Evolutionary conservation across 768 basidiomycete genomes (phyloP).

Genomic region (Amanita jacksonii): DNA sequence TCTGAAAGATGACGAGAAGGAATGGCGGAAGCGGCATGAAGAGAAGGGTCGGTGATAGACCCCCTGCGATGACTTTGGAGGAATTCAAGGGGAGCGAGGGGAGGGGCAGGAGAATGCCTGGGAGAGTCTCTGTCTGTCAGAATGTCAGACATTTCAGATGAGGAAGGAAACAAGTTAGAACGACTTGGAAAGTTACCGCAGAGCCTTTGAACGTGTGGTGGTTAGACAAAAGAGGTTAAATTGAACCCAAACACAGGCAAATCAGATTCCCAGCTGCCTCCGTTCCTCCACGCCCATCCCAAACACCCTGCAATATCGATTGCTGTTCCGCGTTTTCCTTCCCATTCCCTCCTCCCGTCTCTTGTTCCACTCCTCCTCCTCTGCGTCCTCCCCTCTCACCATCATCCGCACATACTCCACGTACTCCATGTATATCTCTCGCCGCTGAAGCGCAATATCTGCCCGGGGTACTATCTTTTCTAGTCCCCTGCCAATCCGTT

Average conservation of each 20-base stretch:
- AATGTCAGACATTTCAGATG: slow-evolving; percentile 5
- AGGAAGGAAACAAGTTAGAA: slow-evolving; percentile 9
- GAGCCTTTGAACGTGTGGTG: no score
- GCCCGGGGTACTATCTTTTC: slow-evolving; percentile 35
- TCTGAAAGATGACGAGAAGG: slow-evolving; percentile 18
- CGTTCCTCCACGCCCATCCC: slow-evolving; percentile 28
- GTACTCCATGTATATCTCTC: slow-evolving; percentile 54
- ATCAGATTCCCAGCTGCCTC: slow-evolving; percentile 20
- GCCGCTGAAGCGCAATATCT: slow-evolving; percentile 32
- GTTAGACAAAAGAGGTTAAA: slow-evolving; percentile 12
- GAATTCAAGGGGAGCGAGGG: slow-evolving; percentile 69
- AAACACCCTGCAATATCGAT: slow-evolving; percentile 35
- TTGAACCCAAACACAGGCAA: slow-evolving; percentile 21
- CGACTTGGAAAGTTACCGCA: no score
- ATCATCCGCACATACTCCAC: slow-evolving; percentile 59
- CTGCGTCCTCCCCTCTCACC: slow-evolving; percentile 52
- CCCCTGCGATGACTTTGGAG: slow-evolving; percentile 76
- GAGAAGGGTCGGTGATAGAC: slow-evolving; percentile 75
- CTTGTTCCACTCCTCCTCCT: slow-evolving; percentile 23
- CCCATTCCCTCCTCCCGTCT: slow-evolving; percentile 15
- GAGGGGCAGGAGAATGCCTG: slow-evolving; percentile 43
- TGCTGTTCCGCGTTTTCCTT: slow-evolving; percentile 49
- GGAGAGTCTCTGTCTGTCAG: slow-evolving; percentile 14
- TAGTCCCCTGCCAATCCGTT: slow-evolving; percentile 36
- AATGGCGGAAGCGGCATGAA: slow-evolving; percentile 45